Base-by-base conservation (phyloP, 129 eudicot species). In the Chrysanthemum lavandulifolium region DNA sequence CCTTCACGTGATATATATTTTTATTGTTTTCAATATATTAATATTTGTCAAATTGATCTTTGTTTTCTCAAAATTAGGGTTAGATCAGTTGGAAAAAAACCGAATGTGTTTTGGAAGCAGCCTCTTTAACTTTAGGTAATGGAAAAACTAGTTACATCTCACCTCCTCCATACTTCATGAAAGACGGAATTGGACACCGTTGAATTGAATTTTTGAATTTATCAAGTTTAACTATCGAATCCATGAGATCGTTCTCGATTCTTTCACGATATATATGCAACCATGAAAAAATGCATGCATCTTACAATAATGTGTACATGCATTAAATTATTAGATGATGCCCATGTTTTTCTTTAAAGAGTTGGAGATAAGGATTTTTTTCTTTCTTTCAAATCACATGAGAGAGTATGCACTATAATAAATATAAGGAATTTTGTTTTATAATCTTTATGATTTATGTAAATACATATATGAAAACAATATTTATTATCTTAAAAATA, bases 271-370 rank as follows among this genome's bases (percentile, higher is more conserved):
- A 61, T 61, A 61, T 9, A 27, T 9, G 48, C 51, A 36, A 14
- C 69, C 69, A 29, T 54, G 15, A 55, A 19, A 19, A 71, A 33
- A 57, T 71, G 66, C 75, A 71, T 57, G 75, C 65, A 71, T 71
- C 75, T 19, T 33, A 33, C 45, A 19, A 71, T 71, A 47, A 48
- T 47, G 40, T 45, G 36, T 48, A 5, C 8, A 48, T 18, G 54
- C 70, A 65, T 65, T 65, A 10, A 65, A 25, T 56, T 16, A 45
- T 65, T 65, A 45, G 19, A 65, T 65, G 70, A 65, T 65, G 55
- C 70, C 70, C 70, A 45, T 65, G 13, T 65, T 65, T 61, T 65
- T 18, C 69, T 13, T 40, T 65, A 18, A 65, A 16, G 70, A 65
- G 15, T 43, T 7, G 69, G 14, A 11, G 56, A 71, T 71, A 40